Conservation (phyloP, 1,284 basidiomycete species). For the Moniliophthora roreri region DNA sequence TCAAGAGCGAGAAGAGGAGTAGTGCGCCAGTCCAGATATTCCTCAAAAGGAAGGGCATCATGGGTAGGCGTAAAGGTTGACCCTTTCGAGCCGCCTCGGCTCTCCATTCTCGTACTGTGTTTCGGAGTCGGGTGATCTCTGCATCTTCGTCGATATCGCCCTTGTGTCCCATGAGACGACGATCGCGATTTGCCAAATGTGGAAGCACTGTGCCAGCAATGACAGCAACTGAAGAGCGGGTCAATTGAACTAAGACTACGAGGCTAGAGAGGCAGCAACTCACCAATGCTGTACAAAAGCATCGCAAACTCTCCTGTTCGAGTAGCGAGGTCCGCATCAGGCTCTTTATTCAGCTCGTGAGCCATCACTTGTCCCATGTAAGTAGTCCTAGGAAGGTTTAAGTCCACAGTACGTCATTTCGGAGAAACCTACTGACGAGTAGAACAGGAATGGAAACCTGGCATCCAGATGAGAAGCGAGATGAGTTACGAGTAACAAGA, state of each 20-base stretch:
- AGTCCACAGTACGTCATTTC: not conserved
- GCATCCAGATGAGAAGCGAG: slow-evolving; percentile 6
- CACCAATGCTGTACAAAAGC: slow-evolving; percentile 87
- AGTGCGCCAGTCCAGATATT: slow-evolving; percentile 92
- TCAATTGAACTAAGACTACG: not conserved
- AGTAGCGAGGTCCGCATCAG: slow-evolving; percentile 80
- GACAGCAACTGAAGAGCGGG: slow-evolving; percentile 71
- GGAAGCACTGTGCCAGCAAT: slow-evolving; percentile 83
- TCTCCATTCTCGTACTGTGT: slow-evolving; percentile 79
- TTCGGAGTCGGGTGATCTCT: slow-evolving; percentile 66
- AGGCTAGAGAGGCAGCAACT: slow-evolving; percentile 21
- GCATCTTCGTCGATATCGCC: slow-evolving; percentile 72
- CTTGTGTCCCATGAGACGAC: slow-evolving; percentile 68
- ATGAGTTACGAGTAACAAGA: slow-evolving; percentile 1
- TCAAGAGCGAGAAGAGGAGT: slow-evolving; percentile 75
- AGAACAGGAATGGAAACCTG: slow-evolving; percentile 95
- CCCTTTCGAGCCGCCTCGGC: slow-evolving; percentile 76
- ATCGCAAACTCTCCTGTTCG: slow-evolving; percentile 88
- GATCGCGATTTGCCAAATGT: slow-evolving; percentile 77
- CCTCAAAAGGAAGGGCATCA: slow-evolving; percentile 85
- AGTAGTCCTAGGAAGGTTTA: slow-evolving; percentile 61
- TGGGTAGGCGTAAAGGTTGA: slow-evolving; percentile 70
- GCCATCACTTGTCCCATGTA: slow-evolving; percentile 93
- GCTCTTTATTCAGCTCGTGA: slow-evolving; percentile 67
- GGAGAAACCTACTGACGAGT: slow-evolving; percentile 55